Evolutionary conservation across 331 rosid genomes (phyloP).

Genomic region (Pyracantha coccinea): DNA sequence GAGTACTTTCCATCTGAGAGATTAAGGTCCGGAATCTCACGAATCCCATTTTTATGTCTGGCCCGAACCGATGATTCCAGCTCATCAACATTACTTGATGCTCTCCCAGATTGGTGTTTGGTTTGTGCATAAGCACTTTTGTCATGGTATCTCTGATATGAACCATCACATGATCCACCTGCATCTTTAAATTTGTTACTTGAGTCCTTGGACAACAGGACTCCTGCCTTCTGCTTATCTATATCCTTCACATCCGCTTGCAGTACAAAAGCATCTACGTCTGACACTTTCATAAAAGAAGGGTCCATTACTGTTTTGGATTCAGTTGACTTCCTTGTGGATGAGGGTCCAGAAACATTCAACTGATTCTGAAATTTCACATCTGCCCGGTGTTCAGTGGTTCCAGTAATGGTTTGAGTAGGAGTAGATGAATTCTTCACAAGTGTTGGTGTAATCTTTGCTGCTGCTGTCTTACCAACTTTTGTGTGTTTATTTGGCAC

Average conservation of each 20-base stretch:
- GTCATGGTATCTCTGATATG: conserved; percentile 51
- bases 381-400: conserved; percentile 42
- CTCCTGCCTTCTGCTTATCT: conserved; percentile 57
- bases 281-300: conserved; percentile 49
- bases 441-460: conserved; percentile 42
- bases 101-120: conserved; percentile 60
- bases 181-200: conserved; percentile 53
- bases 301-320: conserved; percentile 44
- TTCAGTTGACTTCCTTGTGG: conserved; percentile 55
- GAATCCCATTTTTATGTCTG: conserved; percentile 60
- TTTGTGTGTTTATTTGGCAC: conserved; percentile 54
- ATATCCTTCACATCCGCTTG: conserved; percentile 47
- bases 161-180: conserved; percentile 40
- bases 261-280: conserved; percentile 39
- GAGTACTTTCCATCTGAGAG: conserved; percentile 43
- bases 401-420: conserved; percentile 36
- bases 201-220: conserved; percentile 42
- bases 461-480: conserved; percentile 51
- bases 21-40: conserved; percentile 63
- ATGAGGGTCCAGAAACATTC: conserved; percentile 34
- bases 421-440: conserved; percentile 44
- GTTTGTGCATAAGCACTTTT: conserved; percentile 49
- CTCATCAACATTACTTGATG: conserved; percentile 34
- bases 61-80: conserved; percentile 37
- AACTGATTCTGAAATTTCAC: conserved; percentile 44